Base-by-base conservation (phyloP, 495 filamentous ascomycete genomes). In the Letharia lupina region DNA sequence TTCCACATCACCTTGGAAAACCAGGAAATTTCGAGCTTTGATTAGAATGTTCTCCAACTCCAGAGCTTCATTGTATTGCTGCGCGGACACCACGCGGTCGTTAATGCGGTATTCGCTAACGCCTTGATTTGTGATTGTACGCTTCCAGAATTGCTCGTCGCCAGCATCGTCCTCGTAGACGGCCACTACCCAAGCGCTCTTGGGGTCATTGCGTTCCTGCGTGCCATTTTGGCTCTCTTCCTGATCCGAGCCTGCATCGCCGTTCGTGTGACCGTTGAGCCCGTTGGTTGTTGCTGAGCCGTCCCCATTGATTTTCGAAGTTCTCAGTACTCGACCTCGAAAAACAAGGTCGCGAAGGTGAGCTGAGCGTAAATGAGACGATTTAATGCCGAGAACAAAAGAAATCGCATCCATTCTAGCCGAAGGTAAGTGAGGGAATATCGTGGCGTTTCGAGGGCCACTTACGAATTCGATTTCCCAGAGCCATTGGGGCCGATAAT, bases 401-500 rank as follows among this genome's bases (percentile, higher is more conserved):
- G 94, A 99, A 68, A 99, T 99, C 69, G 94, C 94, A 76, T 99
- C 94, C 94, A 99, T 99, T 65, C 92, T 96, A 57, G 18, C 68
- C 39, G 58, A 64, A 37, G 28, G 37, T 64, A 77, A 56, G 76
- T 77, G 68, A 45, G 35, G 48, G 47, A 64, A 66, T 37, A 13
- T 18, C n/a, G n/a, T 31, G 37, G 63, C 31, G 39, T 48, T 48
- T 35, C 28, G 18, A 62, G 64, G 16, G n/a, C 28, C 20, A 52
- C 88, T 74, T 77, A 96, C 92, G 93, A 97, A 75, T 99, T 99
- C n/a, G 95, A 98, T 78, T 99, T 99, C 41, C 94, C 94, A 59
- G 95, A 98, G 77, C 94, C 94, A 90, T 99, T 99, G 71, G 94
- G 94, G 23, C 94, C 94, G 72, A 99, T 96, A 73, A 99, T 96